These are phyloP conservation scores for Macroventuria anomochaeta DNA, from an alignment of 2,329 filamentous ascomycete species.

Conservation along the genomic window DNA sequence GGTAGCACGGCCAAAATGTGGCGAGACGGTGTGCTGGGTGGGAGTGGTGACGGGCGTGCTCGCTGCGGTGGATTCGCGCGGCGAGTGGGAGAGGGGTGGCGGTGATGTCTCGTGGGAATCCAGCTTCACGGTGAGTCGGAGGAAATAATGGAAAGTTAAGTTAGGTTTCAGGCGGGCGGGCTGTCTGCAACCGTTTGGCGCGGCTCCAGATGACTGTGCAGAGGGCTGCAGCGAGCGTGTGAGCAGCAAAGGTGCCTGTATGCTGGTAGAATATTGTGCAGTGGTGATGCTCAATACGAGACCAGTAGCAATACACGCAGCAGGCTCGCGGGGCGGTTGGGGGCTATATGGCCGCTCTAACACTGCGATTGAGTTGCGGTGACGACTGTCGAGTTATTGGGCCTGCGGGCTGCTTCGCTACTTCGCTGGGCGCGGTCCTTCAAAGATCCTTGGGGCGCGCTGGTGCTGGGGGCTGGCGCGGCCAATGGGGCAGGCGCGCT, in stretches of 20 bases:
- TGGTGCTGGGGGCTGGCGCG: conserved; percentile 24
- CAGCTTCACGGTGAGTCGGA: conserved; percentile 55
- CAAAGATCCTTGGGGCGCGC: conserved; percentile 26
- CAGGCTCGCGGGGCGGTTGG: conserved; percentile 24
- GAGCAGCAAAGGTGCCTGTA: not conserved
- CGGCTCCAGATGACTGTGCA: conserved; percentile 23
- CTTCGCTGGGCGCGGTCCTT: conserved; percentile 24
- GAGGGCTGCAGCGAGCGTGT: conserved; percentile 11
- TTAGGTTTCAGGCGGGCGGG: conserved; percentile 16
- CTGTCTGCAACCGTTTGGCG: conserved; percentile 13
- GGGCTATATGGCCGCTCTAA: conserved; percentile 29
- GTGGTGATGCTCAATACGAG: conserved; percentile 4
- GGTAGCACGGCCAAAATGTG: conserved; percentile 50
- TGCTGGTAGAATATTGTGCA: not conserved
- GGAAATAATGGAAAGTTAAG: conserved; percentile 3
- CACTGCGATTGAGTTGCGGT: conserved; percentile 29
- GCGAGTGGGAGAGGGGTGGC: conserved; percentile 61
- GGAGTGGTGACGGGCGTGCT: conserved; percentile 57
- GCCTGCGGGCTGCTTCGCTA: conserved; percentile 19
- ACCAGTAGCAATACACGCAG: conserved; percentile 5
- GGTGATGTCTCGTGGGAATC: conserved; percentile 59
- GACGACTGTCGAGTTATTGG: conserved; percentile 28
- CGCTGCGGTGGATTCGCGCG: conserved; percentile 60
- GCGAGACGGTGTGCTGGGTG: conserved; percentile 49
- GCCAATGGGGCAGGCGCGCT: conserved; percentile 34